Percentiles rank a stretch among this genome's conserved stretches.
These are phyloP conservation scores for Picea abies DNA, from an alignment of 83 land plant genomes.

Conservation along the genomic window DNA sequence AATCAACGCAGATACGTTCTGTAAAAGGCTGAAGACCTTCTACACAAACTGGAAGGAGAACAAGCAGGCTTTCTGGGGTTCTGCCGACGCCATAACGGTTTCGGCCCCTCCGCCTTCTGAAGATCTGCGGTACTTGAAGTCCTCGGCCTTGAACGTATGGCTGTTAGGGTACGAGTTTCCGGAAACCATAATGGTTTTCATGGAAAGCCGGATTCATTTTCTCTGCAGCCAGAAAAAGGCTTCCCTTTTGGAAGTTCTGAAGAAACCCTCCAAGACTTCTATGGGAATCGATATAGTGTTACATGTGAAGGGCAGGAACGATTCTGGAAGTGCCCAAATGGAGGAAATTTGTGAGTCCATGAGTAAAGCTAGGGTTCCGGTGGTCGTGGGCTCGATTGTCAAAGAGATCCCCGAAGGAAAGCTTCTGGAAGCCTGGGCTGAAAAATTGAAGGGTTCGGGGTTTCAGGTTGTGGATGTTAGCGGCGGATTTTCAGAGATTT, in stretches of 20 bases:
- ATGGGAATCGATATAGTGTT: conserved; percentile 70
- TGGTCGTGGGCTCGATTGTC: conserved; percentile 58
- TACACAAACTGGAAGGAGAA: conserved; percentile 75
- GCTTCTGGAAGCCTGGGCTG: conserved; percentile 76
- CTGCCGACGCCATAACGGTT: conserved; percentile 64
- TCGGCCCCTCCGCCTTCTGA: conserved; percentile 88
- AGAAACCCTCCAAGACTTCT: conserved; percentile 59
- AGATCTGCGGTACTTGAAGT: conserved; percentile 91
- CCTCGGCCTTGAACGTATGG: conserved; percentile 94
- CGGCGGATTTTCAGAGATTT: conserved; percentile 77
- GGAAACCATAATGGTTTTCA: conserved; percentile 93
- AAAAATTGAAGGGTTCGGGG: conserved; percentile 45
- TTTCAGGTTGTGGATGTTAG: conserved; percentile 62
- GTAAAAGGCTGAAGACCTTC: conserved; percentile 61
- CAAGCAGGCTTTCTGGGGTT: conserved; percentile 71
- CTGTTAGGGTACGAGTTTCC: conserved; percentile 97
- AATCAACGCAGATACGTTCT: conserved; percentile 70
- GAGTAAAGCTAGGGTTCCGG: conserved; percentile 1
- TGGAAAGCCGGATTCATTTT: conserved; percentile 74
- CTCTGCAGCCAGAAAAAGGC: conserved; percentile 94
- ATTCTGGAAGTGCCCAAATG: conserved; percentile 72
- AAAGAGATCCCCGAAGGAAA: conserved; percentile 80
- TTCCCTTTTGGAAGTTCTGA: neutral
- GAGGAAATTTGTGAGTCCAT: conserved; percentile 50
- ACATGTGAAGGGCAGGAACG: conserved; percentile 73